Evolutionary conservation across 768 basidiomycete species (phyloP).

Genomic region (Cystobasidium tubakii): DNA sequence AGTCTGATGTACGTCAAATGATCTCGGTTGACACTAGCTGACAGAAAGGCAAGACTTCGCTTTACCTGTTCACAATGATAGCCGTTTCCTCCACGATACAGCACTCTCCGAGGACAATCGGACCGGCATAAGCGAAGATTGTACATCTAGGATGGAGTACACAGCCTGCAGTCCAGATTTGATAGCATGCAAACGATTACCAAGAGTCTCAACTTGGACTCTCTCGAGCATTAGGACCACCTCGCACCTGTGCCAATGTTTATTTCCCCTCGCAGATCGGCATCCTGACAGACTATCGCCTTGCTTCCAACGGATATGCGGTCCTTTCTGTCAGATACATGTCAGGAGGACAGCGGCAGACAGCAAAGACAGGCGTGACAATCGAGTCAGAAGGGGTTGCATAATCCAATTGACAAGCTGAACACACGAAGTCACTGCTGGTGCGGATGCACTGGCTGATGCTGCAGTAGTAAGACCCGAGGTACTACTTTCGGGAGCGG

Average conservation of each 20-base stretch:
- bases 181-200: not conserved
- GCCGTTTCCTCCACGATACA: conserved; percentile 89
- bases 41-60: not conserved
- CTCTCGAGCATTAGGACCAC: not conserved
- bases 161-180: conserved; percentile 55
- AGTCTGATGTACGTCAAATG: not conserved
- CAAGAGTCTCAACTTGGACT: no score
- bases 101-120: conserved; percentile 78
- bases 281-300: conserved; percentile 85
- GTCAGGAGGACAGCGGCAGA: not conserved
- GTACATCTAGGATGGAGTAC: conserved; percentile 91
- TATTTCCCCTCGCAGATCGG: conserved; percentile 87
- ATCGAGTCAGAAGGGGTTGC: not conserved
- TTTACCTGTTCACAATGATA: conserved; percentile 80
- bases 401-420: not conserved
- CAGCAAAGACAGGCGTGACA: not conserved
- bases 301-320: conserved; percentile 73
- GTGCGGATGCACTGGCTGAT: not conserved
- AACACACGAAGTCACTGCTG: not conserved
- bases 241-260: conserved; percentile 73
- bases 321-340: conserved; percentile 6
- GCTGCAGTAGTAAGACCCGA: not conserved
- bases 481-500: not conserved
- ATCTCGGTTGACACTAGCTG: not conserved
- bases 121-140: conserved; percentile 81